Base-by-base conservation (phyloP, 2,329 filamentous ascomycete species). In the Alternaria brassicicola region DNA sequence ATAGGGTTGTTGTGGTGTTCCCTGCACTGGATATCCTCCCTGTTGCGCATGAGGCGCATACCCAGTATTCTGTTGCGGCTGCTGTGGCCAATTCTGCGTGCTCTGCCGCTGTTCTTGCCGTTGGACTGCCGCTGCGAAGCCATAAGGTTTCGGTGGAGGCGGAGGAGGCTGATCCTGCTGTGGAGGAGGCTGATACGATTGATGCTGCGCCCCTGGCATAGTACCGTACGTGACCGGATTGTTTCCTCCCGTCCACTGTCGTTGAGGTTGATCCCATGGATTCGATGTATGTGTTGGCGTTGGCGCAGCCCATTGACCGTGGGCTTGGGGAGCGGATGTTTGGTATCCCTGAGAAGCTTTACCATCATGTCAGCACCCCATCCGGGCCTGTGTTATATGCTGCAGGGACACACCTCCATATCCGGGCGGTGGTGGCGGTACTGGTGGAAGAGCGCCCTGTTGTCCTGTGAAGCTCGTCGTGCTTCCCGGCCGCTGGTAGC, bases 131-230 rank as follows among this genome's bases (percentile, higher is more conserved):
- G 65, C 66, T 55, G 69, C 66, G 52, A 76, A 76, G 39, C 70
- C 70, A 31, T 71, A 62, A 9, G 72, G 73, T 66, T 77, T 77
- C 12, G 75, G 75, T 7, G 74, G 75, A 8, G 74, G 74, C n/a
- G 73, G 74, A 49, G 75, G 75, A 39, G 75, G 72, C 21, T 69
- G 53, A 47, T 76, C 72, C 9, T 70, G 64, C 33, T 66, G 65
- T 31, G 72, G 72, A 35, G 59, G 62, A 21, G 62, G 57, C 49
- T 75, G 60, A 52, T 74, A 72, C 21, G 61, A 52, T 47, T 31
- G 52, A 4, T 54, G 56, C 21, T 67, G 64, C 50, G 46, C 59
- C 10, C 72, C 71, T 25, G 71, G 64, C 69, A 75, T 73, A 15
- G 63, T 67, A 10, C 74, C 71, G 66, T 75, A 76, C n/a, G 63